These are phyloP conservation scores for Trifolium pratense DNA, from an alignment of 306 rosid genomes.

Conservation along the genomic window DNA sequence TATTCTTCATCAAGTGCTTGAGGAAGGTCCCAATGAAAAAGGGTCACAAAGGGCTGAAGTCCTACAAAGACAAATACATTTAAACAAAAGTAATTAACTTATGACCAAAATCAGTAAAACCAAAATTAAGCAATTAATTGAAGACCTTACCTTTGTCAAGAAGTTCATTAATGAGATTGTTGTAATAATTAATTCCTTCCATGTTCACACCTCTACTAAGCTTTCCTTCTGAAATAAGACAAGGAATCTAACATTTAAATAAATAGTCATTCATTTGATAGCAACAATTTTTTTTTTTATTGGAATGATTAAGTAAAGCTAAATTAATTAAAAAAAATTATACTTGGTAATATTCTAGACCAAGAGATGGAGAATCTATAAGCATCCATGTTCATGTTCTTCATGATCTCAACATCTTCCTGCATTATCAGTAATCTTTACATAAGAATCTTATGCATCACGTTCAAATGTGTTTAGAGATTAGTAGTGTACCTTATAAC, in stretches of 20 bases:
- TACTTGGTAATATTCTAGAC: slow-evolving; percentile 70
- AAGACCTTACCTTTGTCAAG: slow-evolving; percentile 43
- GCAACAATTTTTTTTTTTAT: neutral
- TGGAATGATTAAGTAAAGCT: neutral
- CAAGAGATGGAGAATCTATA: slow-evolving; percentile 77
- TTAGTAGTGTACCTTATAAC: slow-evolving; percentile 45
- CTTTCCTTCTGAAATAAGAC: slow-evolving; percentile 50
- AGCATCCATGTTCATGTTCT: slow-evolving; percentile 60
- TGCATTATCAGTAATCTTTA: slow-evolving; percentile 3
- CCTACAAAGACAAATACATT: slow-evolving; percentile 28
- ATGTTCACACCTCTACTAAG: slow-evolving; percentile 56
- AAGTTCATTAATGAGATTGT: slow-evolving; percentile 60
- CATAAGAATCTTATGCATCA: neutral
- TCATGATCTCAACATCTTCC: slow-evolving; percentile 71
- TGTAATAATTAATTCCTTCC: slow-evolving; percentile 59
- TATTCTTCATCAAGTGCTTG: slow-evolving; percentile 59
- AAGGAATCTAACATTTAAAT: neutral
- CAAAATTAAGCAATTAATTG: neutral
- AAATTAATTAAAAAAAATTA: neutral
- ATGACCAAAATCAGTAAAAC: neutral
- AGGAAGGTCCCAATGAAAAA: slow-evolving; percentile 70
- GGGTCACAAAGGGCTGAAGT: slow-evolving; percentile 53
- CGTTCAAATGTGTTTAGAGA: neutral
- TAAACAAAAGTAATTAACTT: neutral
- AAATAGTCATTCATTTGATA: neutral